Percentiles rank a stretch among this genome's conserved stretches.
These are phyloP conservation scores for Sanghuangporus weigelae DNA, from an alignment of 1,284 basidiomycete genomes.

Conservation along the genomic window DNA sequence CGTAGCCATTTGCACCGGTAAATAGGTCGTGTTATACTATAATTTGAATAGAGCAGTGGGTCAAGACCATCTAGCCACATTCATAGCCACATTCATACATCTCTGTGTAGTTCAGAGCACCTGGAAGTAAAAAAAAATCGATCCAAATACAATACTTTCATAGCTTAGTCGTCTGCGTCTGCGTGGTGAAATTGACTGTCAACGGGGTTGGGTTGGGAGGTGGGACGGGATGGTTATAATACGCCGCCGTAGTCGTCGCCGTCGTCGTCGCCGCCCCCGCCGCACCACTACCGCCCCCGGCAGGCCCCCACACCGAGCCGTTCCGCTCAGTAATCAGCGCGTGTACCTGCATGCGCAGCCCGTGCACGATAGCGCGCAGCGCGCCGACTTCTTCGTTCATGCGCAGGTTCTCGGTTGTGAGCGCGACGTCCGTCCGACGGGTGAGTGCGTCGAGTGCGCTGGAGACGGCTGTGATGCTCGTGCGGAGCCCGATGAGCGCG, in stretches of 20 bases:
- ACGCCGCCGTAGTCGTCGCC: neutral
- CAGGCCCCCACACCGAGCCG: neutral
- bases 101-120: too few species aligned
- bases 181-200: neutral
- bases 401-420: conserved; percentile 67
- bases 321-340: conserved; percentile 15
- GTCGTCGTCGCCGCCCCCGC: too few species aligned
- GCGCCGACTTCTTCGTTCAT: conserved; percentile 74
- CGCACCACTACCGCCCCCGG: neutral
- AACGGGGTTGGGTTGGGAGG: neutral
- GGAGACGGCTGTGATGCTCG: conserved; percentile 54
- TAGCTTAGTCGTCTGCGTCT: conserved; percentile 15
- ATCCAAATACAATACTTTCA: neutral
- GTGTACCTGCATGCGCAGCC: conserved; percentile 72
- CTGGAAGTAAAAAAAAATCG: too few species aligned
- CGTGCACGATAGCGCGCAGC: conserved; percentile 68
- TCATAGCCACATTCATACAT: too few species aligned
- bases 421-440: conserved; percentile 56
- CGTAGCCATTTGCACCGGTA: too few species aligned
- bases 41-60: too few species aligned
- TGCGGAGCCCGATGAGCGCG: conserved; percentile 52
- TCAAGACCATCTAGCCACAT: too few species aligned
- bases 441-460: conserved; percentile 58
- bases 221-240: conserved; percentile 2
- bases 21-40: neutral